Base-by-base conservation (phyloP, 2,329 filamentous ascomycete species). In the Sclerotiophoma versabilis region DNA sequence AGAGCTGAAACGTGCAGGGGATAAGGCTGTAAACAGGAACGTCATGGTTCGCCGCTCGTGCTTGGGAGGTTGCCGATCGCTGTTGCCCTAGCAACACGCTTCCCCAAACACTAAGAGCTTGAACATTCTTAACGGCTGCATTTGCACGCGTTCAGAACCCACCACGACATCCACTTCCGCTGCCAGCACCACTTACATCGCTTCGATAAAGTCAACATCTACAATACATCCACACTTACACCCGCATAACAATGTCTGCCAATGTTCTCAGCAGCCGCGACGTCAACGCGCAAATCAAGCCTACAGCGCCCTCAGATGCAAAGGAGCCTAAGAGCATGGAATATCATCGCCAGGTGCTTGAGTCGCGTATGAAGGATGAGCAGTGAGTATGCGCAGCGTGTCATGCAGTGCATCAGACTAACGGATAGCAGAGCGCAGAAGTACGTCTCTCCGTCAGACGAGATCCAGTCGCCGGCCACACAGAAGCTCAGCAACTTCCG, bases 391-490 rank as follows among this genome's bases (percentile, higher is more conserved):
- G 26, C 27, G 7, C 44, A n/a, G 9, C 6, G 12, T 14, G 20
- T 12, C 27, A 6, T 7, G 26, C 26, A 36, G 7, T 4, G 37
- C 15, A 41, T 27, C 33, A 26, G 6, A n/a, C 67, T 73, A 56
- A 73, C 37, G 7, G n/a, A 10, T 8, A 38, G 62, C 65, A 76
- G 78, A 63, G 77, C 78, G 45, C 79, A 81, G 65, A 79, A 83
- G 63, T 93, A 93, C 77, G 81, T 93, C 73, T 93, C 89, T 15
- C 91, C 91, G 2, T 93, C 90, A n/a, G 91, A 96, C 76, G 87
- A 86, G 77, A 93, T 96, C 80, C 90, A 92, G 87, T 92, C 89
- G 66, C 91, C 91, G 29, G 92, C 90, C 76, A 90, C 88, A 15
- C 88, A 90, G 75, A 95, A 95, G 83, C 84, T 95, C 67, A 89